phyloP scores from a whole-genome alignment of 2,329 filamentous ascomycete species.

The Podosphaera leucotricha region DNA sequence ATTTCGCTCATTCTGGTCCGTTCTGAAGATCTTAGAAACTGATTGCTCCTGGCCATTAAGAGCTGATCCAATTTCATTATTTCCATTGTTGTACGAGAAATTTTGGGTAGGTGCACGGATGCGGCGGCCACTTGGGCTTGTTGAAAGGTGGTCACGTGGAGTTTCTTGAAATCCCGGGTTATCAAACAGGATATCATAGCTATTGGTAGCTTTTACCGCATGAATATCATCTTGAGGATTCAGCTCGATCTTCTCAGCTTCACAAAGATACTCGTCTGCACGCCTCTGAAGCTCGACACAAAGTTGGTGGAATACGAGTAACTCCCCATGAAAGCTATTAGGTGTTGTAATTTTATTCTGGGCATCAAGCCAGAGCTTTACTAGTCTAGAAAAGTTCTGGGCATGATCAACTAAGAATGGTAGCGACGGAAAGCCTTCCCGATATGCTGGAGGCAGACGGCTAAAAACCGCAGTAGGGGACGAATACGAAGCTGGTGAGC shows the following conservation, averaged over 20 bases:
- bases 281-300: slow-evolving; percentile 14
- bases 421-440: slow-evolving; percentile 80
- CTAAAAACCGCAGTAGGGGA: slow-evolving; percentile 79
- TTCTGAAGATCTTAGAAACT: not conserved
- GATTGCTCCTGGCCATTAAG: not conserved
- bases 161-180: not conserved
- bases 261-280: slow-evolving; percentile 14
- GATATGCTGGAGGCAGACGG: slow-evolving; percentile 53
- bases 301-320: slow-evolving; percentile 13
- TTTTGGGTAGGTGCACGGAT: not conserved
- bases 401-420: slow-evolving; percentile 84
- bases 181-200: not conserved
- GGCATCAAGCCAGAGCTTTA: slow-evolving; percentile 54
- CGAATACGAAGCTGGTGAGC: slow-evolving; percentile 64
- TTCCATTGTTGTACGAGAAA: not conserved
- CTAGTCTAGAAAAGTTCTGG: slow-evolving; percentile 60
- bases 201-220: not conserved
- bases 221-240: not conserved
- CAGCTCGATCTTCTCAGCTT: slow-evolving; percentile 10
- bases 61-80: not conserved
- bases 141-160: not conserved
- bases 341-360: slow-evolving; percentile 9
- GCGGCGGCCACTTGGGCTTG: not conserved
- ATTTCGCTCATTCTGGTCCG: not conserved
- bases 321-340: slow-evolving; percentile 11